Conservation (phyloP, 75 land plant genomes). For the Azolla pinnata region DNA sequence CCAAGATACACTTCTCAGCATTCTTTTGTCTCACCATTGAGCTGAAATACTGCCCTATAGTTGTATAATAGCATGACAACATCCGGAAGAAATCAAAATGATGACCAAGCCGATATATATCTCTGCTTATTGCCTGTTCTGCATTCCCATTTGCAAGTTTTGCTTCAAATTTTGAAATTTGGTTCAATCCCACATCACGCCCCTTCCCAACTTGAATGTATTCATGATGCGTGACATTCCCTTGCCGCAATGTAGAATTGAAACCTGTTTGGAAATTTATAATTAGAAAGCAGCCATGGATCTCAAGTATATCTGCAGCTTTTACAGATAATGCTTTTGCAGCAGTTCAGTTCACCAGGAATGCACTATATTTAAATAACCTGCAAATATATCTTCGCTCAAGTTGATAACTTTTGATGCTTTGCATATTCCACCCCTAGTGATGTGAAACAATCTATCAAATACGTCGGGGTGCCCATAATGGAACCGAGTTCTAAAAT, state of each 20-base stretch:
- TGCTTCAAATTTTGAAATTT: conserved; percentile 94
- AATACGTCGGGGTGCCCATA: conserved; percentile 97
- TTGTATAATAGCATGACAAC: conserved; percentile 78
- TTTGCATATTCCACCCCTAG: conserved; percentile 90
- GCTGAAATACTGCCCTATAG: conserved; percentile 85
- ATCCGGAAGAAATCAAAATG: conserved; percentile 95
- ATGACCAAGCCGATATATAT: conserved; percentile 87
- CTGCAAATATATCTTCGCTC: conserved; percentile 93
- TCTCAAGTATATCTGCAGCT: too few relatives aligned
- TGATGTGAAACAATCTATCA: conserved; percentile 85
- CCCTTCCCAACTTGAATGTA: conserved; percentile 98
- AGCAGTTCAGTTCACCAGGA: too few relatives aligned
- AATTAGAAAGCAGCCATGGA: too few relatives aligned
- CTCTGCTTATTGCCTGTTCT: conserved; percentile 90
- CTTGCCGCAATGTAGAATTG: conserved; percentile 77
- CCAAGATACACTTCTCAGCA: too few relatives aligned
- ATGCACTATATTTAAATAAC: too few relatives aligned
- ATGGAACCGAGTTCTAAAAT: conserved; percentile 76
- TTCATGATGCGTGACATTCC: conserved; percentile 89
- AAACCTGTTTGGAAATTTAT: too few relatives aligned
- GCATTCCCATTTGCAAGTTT: conserved; percentile 98
- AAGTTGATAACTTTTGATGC: conserved; percentile 78
- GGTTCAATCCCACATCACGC: conserved; percentile 94
- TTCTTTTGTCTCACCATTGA: conserved; percentile 98
- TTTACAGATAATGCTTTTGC: too few relatives aligned